A percentile compares a stretch with the other conserved stretches of the same genome.
These are phyloP conservation scores for Leersia perrieri DNA, from an alignment of 176 grass and related monocot species.

Conservation along the genomic window DNA sequence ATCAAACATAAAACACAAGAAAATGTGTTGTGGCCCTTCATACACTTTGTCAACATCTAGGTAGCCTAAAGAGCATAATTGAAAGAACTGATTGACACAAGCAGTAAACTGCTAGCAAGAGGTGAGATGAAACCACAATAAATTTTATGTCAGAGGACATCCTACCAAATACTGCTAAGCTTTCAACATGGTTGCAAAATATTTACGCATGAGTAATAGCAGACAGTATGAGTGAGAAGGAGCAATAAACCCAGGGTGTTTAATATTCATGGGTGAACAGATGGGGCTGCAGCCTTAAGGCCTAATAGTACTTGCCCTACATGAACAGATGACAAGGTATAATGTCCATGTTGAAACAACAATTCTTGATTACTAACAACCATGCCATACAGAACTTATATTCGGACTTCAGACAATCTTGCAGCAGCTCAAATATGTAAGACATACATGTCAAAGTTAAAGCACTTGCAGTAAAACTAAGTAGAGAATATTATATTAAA, in stretches of 20 bases:
- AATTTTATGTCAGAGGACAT: neutral
- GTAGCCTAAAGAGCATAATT: neutral
- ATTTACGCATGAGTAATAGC: neutral
- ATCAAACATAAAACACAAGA: constrained; percentile 36
- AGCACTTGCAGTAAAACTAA: neutral
- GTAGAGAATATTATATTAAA: neutral
- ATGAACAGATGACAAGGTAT: neutral
- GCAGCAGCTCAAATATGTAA: constrained; percentile 1
- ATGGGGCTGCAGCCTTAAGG: constrained; percentile 11
- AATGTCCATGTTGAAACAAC: constrained; percentile 7
- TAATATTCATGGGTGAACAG: neutral
- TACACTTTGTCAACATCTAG: constrained; percentile 10
- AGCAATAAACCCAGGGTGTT: constrained; percentile 1
- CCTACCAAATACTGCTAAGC: neutral
- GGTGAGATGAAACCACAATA: constrained; percentile 8
- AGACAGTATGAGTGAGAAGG: neutral
- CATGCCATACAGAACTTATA: neutral
- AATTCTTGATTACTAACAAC: constrained; percentile 18
- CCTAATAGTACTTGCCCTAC: constrained; percentile 7
- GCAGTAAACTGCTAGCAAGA: constrained; percentile 7
- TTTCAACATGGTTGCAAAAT: constrained; percentile 5
- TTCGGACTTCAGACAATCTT: constrained; percentile 7
- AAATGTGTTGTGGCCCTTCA: constrained; percentile 11
- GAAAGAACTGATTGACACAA: constrained; percentile 11
- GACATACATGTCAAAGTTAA: constrained; percentile 1